Evolutionary conservation across 1,139 yeast species (phyloP).

Genomic region (Yamadazyma sp.): DNA sequence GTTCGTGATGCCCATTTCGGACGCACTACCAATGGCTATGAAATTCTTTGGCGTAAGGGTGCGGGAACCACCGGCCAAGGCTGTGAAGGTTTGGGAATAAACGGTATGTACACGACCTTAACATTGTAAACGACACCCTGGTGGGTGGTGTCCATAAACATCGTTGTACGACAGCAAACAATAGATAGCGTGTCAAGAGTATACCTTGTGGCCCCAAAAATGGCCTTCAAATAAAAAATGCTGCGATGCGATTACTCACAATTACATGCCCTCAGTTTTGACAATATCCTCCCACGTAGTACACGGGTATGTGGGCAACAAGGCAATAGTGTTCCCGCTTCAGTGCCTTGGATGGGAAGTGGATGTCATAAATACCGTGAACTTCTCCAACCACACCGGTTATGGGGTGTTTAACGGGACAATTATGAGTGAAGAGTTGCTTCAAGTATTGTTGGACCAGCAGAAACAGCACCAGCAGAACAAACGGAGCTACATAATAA

Average conservation of each 20-base stretch:
- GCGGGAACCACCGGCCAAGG: too few species aligned
- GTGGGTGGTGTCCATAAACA: too few species aligned
- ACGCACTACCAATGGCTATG: too few species aligned
- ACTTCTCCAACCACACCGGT: conserved; percentile 81
- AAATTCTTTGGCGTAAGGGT: too few species aligned
- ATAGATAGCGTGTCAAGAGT: too few species aligned
- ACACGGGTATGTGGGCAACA: conserved; percentile 85
- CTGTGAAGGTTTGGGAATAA: too few species aligned
- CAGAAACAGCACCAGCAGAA: conserved; percentile 3
- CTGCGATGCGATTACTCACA: neutral
- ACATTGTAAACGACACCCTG: too few species aligned
- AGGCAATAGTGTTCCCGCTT: conserved; percentile 77
- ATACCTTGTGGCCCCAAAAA: too few species aligned
- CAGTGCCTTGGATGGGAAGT: conserved; percentile 84
- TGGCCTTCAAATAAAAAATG: too few species aligned
- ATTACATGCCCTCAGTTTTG: conserved; percentile 12
- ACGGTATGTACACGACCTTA: too few species aligned
- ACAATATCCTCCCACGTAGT: conserved; percentile 79
- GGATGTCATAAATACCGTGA: conserved; percentile 76
- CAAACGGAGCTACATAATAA: conserved; percentile 21
- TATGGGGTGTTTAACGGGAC: conserved; percentile 47
- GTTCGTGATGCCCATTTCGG: too few species aligned
- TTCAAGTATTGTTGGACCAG: conserved; percentile 1
- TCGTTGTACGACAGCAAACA: too few species aligned
- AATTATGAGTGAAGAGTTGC: conserved; percentile 7